phyloP scores from a whole-genome alignment of 2,329 filamentous ascomycete species.

The Rasamsonia emersonii region DNA sequence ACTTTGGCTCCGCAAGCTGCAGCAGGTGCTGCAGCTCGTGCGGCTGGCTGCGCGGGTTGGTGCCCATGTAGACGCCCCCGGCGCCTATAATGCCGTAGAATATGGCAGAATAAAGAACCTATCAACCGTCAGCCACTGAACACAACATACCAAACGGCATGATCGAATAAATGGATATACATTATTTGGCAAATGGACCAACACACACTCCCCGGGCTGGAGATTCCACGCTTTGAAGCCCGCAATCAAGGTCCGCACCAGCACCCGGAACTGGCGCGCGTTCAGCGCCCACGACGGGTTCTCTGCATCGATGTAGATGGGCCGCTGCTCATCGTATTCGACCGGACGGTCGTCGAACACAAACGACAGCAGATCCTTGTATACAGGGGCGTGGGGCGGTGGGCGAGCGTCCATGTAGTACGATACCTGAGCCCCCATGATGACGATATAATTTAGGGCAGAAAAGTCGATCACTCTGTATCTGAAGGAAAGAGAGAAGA shows the following conservation, averaged over 20 bases:
- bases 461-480: conserved; percentile 9
- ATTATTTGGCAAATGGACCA: conserved; percentile 35
- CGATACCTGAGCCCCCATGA: conserved; percentile 4
- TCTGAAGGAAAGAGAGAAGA: conserved; percentile 5
- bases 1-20: conserved; percentile 33
- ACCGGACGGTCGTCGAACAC: conserved; percentile 26
- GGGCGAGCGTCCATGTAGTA: not conserved
- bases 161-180: conserved; percentile 13
- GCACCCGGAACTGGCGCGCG: conserved; percentile 22
- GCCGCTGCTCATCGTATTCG: conserved; percentile 27
- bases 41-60: conserved; percentile 41
- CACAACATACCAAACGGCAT: not conserved
- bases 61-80: conserved; percentile 43
- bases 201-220: conserved; percentile 34
- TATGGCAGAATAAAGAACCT: conserved; percentile 32
- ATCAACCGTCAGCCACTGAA: conserved; percentile 4
- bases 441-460: conserved; percentile 4
- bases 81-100: conserved; percentile 36
- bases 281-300: conserved; percentile 30
- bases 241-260: conserved; percentile 32
- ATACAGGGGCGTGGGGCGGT: conserved; percentile 7
- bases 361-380: conserved; percentile 36
- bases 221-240: conserved; percentile 32
- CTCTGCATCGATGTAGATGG: conserved; percentile 36
- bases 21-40: conserved; percentile 42